Evolutionary conservation across 805 yeast genomes (phyloP).

Genomic region (Debaryomyces castellii): DNA sequence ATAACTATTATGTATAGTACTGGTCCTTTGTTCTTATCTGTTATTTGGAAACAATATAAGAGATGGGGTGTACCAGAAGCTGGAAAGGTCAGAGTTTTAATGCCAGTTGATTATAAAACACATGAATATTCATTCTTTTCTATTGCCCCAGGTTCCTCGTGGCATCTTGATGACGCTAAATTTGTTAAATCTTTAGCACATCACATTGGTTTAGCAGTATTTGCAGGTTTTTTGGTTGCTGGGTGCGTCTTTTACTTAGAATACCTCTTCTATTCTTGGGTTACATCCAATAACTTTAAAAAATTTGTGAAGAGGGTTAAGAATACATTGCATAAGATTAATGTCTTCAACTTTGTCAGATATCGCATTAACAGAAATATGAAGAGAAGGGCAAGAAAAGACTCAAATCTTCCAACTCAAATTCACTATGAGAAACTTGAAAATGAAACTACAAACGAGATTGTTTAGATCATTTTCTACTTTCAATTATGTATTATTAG

Average conservation of each 20-base stretch:
- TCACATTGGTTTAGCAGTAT: slow-evolving; percentile 70
- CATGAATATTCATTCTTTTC: slow-evolving; percentile 64
- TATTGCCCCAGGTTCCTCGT: slow-evolving; percentile 80
- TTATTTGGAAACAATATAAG: slow-evolving; percentile 84
- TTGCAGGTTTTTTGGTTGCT: slow-evolving; percentile 67
- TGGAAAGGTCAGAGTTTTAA: slow-evolving; percentile 65
- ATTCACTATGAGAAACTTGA: slow-evolving; percentile 26
- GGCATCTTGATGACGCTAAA: slow-evolving; percentile 89
- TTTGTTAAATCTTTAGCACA: slow-evolving; percentile 70
- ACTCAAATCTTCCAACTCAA: slow-evolving; percentile 50
- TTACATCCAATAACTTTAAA: slow-evolving; percentile 28
- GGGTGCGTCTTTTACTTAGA: slow-evolving; percentile 34
- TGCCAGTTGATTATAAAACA: slow-evolving; percentile 71
- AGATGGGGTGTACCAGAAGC: slow-evolving; percentile 72
- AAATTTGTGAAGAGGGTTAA: slow-evolving; percentile 16
- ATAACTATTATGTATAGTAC: slow-evolving; percentile 91
- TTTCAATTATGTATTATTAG: background rate
- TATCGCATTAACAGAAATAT: slow-evolving; percentile 12
- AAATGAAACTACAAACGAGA: slow-evolving; percentile 1
- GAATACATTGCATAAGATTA: slow-evolving; percentile 2
- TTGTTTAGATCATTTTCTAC: background rate
- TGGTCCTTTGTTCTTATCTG: slow-evolving; percentile 85
- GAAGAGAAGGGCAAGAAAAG: slow-evolving; percentile 50
- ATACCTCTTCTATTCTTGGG: slow-evolving; percentile 39
- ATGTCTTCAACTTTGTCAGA: slow-evolving; percentile 3